Conservation (phyloP, 2,329 filamentous ascomycete genomes). For the Endoconidiophora polonica region DNA sequence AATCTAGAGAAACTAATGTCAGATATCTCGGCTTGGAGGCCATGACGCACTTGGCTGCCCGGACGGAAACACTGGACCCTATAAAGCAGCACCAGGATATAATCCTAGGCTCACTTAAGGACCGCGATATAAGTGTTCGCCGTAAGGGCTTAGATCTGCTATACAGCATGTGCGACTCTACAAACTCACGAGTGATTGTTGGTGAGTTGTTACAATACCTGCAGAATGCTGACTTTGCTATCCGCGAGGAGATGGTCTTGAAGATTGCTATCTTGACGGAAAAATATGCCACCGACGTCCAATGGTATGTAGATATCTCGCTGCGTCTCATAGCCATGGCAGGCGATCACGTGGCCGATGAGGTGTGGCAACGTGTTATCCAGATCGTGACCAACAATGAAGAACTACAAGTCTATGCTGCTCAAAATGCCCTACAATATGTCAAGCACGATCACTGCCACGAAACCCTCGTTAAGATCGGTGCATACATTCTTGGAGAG, state of each 20-base stretch:
- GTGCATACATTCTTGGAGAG: slow-evolving; percentile 86
- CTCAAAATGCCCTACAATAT: slow-evolving; percentile 82
- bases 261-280: slow-evolving; percentile 98
- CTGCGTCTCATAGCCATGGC: slow-evolving; percentile 88
- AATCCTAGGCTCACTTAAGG: slow-evolving; percentile 83
- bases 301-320: slow-evolving; percentile 99
- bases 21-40: slow-evolving; percentile 90
- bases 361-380: slow-evolving; percentile 97
- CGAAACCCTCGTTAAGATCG: slow-evolving; percentile 95
- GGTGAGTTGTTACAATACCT: slow-evolving; percentile 86
- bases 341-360: slow-evolving; percentile 94
- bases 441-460: slow-evolving; percentile 87
- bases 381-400: slow-evolving; percentile 99
- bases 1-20: slow-evolving; percentile 92
- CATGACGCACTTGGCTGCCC: slow-evolving; percentile 92
- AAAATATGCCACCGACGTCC: slow-evolving; percentile 94
- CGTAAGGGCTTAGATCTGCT: slow-evolving; percentile 88
- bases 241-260: slow-evolving; percentile 96
- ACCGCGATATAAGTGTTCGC: slow-evolving; percentile 91
- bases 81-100: slow-evolving; percentile 98
- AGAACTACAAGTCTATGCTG: slow-evolving; percentile 89
- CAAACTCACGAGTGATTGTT: slow-evolving; percentile 88
- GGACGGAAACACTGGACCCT: slow-evolving; percentile 83
- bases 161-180: slow-evolving; percentile 98
- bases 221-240: slow-evolving; percentile 92